Conservation (phyloP, 495 filamentous ascomycete species). For the Tuber indicum region DNA sequence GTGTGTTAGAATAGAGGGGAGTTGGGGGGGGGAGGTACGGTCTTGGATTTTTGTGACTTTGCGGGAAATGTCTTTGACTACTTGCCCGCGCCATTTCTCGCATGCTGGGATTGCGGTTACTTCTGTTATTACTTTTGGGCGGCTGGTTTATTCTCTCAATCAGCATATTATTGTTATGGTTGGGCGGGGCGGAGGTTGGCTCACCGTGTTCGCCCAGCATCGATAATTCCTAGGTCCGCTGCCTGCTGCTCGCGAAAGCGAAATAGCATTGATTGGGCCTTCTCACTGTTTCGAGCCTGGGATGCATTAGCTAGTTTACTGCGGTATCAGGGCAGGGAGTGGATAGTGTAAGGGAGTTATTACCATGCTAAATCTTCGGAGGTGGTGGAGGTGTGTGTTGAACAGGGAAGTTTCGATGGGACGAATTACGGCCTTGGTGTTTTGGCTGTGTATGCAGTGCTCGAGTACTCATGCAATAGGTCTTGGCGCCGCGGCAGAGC, state of each 20-base stretch:
- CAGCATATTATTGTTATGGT: neutral
- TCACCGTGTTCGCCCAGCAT: conserved; percentile 70
- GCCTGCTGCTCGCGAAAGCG: conserved; percentile 98
- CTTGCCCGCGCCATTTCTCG: conserved; percentile 98
- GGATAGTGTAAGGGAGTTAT: neutral
- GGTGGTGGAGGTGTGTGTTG: neutral
- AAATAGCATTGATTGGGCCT: conserved; percentile 99
- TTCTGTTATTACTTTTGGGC: conserved; percentile 78
- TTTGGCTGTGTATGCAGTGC: neutral
- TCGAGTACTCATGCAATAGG: neutral
- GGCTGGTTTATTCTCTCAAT: conserved; percentile 38
- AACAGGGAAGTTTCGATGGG: neutral
- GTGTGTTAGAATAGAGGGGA: neutral
- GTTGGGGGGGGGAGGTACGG: conserved; percentile 22
- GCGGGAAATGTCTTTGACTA: conserved; percentile 92
- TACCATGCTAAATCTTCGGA: neutral
- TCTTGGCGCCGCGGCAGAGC: neutral
- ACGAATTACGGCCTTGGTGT: neutral
- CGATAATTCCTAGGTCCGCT: conserved; percentile 90
- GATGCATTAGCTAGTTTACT: neutral
- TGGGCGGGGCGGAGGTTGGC: neutral
- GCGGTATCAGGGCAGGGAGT: neutral
- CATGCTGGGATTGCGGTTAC: conserved; percentile 76
- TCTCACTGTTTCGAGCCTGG: conserved; percentile 67
- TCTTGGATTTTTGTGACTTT: conserved; percentile 96